These are phyloP conservation scores for Chalaropsis ovoidea DNA, from an alignment of 2,329 filamentous ascomycete genomes.

Conservation along the genomic window DNA sequence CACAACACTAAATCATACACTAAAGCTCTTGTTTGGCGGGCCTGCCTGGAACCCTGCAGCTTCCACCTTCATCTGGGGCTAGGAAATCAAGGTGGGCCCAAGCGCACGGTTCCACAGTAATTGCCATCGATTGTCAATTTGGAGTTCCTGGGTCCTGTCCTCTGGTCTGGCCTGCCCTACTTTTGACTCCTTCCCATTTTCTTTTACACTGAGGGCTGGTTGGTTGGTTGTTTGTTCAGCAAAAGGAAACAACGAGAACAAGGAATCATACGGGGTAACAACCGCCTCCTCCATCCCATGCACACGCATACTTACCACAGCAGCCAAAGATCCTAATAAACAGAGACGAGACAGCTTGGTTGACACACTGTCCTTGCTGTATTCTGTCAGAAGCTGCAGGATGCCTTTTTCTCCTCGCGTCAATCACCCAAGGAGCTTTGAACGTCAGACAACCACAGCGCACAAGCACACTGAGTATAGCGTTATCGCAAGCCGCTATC, in stretches of 20 bases:
- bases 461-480: background rate
- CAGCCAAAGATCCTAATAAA: background rate
- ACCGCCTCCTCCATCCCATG: background rate
- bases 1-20: slow-evolving; percentile 10
- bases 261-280: background rate
- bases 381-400: background rate
- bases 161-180: background rate
- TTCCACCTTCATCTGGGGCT: slow-evolving; percentile 2
- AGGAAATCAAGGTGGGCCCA: slow-evolving; percentile 16
- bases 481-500: background rate
- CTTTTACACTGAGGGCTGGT: background rate
- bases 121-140: slow-evolving; percentile 9
- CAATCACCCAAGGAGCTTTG: background rate
- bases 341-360: background rate
- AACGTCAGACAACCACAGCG: slow-evolving; percentile 3
- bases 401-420: slow-evolving; percentile 3
- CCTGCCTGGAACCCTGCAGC: slow-evolving; percentile 5
- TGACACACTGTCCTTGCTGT: background rate
- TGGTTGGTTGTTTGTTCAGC: background rate
- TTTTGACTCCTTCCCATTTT: background rate
- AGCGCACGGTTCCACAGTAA: slow-evolving; percentile 17
- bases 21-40: slow-evolving; percentile 5
- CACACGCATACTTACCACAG: background rate
- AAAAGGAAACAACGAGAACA: background rate
- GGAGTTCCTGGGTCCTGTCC: background rate